phyloP scores from a whole-genome alignment of 2,329 filamentous ascomycete species.

The Macroventuria anomochaeta region DNA sequence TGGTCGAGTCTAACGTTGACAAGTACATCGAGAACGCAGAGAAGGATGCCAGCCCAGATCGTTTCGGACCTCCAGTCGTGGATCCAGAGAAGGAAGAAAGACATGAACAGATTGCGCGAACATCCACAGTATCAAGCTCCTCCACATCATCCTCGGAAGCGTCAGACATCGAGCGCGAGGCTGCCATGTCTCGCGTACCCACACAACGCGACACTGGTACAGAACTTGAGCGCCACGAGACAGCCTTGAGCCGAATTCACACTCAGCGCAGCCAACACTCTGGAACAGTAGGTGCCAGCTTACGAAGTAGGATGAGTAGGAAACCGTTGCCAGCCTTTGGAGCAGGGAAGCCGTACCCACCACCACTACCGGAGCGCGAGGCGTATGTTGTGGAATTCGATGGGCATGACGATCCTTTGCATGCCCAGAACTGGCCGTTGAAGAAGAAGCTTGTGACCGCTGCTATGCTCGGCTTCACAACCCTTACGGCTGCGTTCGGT shows the following conservation, averaged over 20 bases:
- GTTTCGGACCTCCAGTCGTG: constrained; percentile 49
- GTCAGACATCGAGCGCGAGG: constrained; percentile 49
- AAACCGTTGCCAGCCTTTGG: constrained; percentile 73
- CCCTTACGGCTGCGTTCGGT: constrained; percentile 71
- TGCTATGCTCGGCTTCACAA: constrained; percentile 74
- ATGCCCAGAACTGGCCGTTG: constrained; percentile 86
- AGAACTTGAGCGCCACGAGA: constrained; percentile 70
- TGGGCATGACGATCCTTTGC: constrained; percentile 80
- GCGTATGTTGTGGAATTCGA: constrained; percentile 74
- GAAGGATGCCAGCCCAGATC: constrained; percentile 58
- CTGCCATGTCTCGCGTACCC: constrained; percentile 64
- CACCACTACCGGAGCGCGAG: constrained; percentile 71
- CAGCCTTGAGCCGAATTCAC: constrained; percentile 73
- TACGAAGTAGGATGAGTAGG: constrained; percentile 57
- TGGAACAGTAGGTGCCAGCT: constrained; percentile 68
- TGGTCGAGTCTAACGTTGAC: constrained; percentile 61
- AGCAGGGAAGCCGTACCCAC: constrained; percentile 76
- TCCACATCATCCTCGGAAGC: constrained; percentile 56
- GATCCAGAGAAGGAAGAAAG: constrained; percentile 49
- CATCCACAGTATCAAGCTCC: constrained; percentile 59
- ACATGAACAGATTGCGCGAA: constrained; percentile 60
- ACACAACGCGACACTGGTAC: constrained; percentile 64
- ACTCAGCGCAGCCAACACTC: constrained; percentile 74
- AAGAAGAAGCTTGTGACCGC: constrained; percentile 77
- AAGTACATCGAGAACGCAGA: constrained; percentile 61